Base-by-base conservation (phyloP, 768 basidiomycete species). In the Boletus subparvulus region DNA sequence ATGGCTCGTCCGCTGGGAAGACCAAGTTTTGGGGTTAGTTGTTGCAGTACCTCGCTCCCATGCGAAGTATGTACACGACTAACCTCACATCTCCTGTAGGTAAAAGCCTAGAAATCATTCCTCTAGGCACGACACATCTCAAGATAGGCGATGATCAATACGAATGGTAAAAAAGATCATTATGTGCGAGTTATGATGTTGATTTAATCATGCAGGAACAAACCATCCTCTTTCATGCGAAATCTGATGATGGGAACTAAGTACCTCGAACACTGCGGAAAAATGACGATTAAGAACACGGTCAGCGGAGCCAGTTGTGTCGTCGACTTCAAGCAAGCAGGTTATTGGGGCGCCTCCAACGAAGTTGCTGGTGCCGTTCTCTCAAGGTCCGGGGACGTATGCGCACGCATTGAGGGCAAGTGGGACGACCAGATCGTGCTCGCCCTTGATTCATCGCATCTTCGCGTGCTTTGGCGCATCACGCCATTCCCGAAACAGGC, bases 181-280 rank as follows among this genome's bases (percentile, higher is more conserved):
- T 33, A 14, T 47, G 28, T 47, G 24, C 26, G 19, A 46, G 33
- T 19, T 32, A 57, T 44, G 49, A 43, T 48, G 26, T 51, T 52
- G 9, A 58, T 44, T 40, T 39, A 7, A 26, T 32, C 45, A 9
- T 4, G 12, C 63, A 92, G 92, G 92, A 87, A 82, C 46, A 90
- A 88, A 61, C 92, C 92, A 2, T 92, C 90, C 1, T 90, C 90
- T 3, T 95, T 94, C 72, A 85, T 94, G 78, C 78, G 92, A 58
- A 94, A 94, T 72, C 75, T 95, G 55, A 86, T 94, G 83, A 87
- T 92, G 72, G 93, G 93, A 11, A 88, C 90, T 26, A 94, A 94
- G 66, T 95, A 94, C 68, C 79, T 95, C 28, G 92, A 94, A 67
- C 93, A 94, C 64, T 81, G 80, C 40, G 92, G 92, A 28, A 82